These are phyloP conservation scores for Phyllachora maydis DNA, from an alignment of 2,329 filamentous ascomycete species.

Conservation along the genomic window DNA sequence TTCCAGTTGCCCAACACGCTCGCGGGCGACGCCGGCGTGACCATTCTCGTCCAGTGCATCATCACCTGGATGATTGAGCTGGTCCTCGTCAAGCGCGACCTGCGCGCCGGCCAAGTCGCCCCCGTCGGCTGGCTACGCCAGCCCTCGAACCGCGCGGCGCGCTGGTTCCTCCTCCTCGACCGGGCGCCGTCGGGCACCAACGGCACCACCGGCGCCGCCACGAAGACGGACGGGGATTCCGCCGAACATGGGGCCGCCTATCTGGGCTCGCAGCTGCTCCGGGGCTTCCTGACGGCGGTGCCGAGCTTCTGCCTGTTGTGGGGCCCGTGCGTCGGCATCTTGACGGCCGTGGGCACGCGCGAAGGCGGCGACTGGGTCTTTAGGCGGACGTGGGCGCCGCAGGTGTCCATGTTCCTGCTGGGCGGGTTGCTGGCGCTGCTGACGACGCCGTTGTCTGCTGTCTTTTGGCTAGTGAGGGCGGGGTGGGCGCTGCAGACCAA, in stretches of 20 bases:
- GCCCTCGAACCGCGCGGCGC: slow-evolving; percentile 10
- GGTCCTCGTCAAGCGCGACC: slow-evolving; percentile 23
- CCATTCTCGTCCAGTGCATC: slow-evolving; percentile 26
- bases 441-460: slow-evolving; percentile 23
- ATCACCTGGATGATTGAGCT: slow-evolving; percentile 29
- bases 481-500: slow-evolving; percentile 20
- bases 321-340: slow-evolving; percentile 18
- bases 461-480: slow-evolving; percentile 27
- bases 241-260: too few species aligned
- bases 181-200: slow-evolving; percentile 1
- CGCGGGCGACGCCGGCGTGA: slow-evolving; percentile 25
- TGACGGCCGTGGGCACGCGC: slow-evolving; percentile 16
- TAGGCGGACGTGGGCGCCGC: slow-evolving; percentile 19
- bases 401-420: slow-evolving; percentile 26
- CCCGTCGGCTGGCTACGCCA: slow-evolving; percentile 22
- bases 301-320: slow-evolving; percentile 20
- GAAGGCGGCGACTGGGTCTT: slow-evolving; percentile 21
- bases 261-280: slow-evolving; percentile 13
- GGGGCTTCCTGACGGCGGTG: slow-evolving; percentile 15
- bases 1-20: slow-evolving; percentile 29
- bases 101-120: slow-evolving; percentile 20
- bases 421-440: slow-evolving; percentile 23
- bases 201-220: background rate
- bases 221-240: slow-evolving; percentile 8
- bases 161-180: slow-evolving; percentile 24